phyloP scores from a whole-genome alignment of 768 basidiomycete genomes.

The Podaxis rugospora region DNA sequence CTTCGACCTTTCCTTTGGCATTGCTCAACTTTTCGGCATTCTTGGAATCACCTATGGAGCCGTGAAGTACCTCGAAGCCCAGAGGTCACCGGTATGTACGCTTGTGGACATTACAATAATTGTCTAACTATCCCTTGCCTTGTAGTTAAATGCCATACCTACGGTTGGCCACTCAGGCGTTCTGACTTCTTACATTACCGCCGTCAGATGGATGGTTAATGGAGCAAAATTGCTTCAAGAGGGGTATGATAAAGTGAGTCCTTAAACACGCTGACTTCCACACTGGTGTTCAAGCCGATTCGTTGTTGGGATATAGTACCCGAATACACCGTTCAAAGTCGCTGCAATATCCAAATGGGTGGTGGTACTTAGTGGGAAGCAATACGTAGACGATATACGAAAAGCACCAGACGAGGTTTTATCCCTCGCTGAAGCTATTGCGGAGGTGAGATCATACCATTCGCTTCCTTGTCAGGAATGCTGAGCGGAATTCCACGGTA shows the following conservation, averaged over 20 bases:
- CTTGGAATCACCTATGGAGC: background rate
- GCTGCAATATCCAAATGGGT: constrained; percentile 28
- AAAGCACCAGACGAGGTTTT: constrained; percentile 33
- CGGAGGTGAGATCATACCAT: constrained; percentile 25
- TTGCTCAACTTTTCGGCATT: background rate
- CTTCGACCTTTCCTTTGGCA: background rate
- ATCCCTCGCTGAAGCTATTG: constrained; percentile 25
- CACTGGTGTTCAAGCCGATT: background rate
- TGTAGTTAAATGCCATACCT: constrained; percentile 17
- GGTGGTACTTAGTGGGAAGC: constrained; percentile 27
- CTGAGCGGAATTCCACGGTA: background rate
- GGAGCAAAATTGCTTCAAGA: constrained; percentile 20
- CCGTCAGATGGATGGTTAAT: constrained; percentile 19
- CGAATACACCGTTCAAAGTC: constrained; percentile 23
- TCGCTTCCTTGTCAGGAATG: too few species aligned
- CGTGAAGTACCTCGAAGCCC: background rate
- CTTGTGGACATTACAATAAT: background rate
- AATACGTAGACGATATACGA: constrained; percentile 34
- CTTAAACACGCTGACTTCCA: background rate
- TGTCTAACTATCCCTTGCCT: background rate
- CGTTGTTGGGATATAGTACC: constrained; percentile 15
- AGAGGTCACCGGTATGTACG: constrained; percentile 2
- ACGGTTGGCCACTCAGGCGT: constrained; percentile 22
- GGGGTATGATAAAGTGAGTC: constrained; percentile 19
- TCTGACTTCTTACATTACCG: constrained; percentile 20